A percentile compares a stretch with the other conserved stretches of the same genome.
Evolutionary conservation across 1,139 yeast species (phyloP).

Genomic region (Yarrowia galli): DNA sequence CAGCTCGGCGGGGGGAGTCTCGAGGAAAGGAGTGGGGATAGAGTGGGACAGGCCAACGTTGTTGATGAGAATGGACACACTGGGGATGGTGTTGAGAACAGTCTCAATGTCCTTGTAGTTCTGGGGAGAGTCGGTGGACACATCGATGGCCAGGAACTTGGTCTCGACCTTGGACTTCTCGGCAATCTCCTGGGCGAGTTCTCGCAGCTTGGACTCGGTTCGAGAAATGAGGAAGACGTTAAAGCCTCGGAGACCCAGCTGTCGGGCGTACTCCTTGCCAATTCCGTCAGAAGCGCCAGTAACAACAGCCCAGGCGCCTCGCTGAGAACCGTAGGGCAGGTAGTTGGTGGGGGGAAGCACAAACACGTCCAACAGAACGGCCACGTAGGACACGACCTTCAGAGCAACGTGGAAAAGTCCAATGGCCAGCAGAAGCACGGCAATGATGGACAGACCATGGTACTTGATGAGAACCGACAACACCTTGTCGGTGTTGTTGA

Average conservation of each 20-base stretch:
- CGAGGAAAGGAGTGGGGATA: conserved; percentile 91
- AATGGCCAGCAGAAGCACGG: conserved; percentile 47
- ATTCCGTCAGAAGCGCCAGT: conserved; percentile 99
- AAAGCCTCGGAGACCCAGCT: conserved; percentile 85
- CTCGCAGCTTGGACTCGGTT: conserved; percentile 76
- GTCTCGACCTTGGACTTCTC: conserved; percentile 67
- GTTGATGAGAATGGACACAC: conserved; percentile 77
- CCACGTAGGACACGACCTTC: conserved; percentile 53
- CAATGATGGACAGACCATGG: conserved; percentile 39
- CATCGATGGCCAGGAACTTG: conserved; percentile 78
- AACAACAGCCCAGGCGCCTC: conserved; percentile 82
- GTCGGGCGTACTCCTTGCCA: conserved; percentile 88
- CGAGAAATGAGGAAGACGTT: conserved; percentile 85
- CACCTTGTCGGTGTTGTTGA: conserved; percentile 21
- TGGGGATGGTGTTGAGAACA: conserved; percentile 55
- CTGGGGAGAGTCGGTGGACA: conserved; percentile 61
- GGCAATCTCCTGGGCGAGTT: conserved; percentile 68
- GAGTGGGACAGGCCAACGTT: conserved; percentile 96
- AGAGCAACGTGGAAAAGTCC: conserved; percentile 62
- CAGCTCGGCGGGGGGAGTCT: conserved; percentile 77
- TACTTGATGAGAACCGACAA: conserved; percentile 24
- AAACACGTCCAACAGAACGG: conserved; percentile 64
- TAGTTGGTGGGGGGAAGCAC: conserved; percentile 70
- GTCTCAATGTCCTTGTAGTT: conserved; percentile 63
- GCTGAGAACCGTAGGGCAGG: conserved; percentile 71